A percentile compares a stretch with the other conserved stretches of the same genome.
Conservation (phyloP, 2,329 filamentous ascomycete genomes). For the Teratosphaeria gauchensis region DNA sequence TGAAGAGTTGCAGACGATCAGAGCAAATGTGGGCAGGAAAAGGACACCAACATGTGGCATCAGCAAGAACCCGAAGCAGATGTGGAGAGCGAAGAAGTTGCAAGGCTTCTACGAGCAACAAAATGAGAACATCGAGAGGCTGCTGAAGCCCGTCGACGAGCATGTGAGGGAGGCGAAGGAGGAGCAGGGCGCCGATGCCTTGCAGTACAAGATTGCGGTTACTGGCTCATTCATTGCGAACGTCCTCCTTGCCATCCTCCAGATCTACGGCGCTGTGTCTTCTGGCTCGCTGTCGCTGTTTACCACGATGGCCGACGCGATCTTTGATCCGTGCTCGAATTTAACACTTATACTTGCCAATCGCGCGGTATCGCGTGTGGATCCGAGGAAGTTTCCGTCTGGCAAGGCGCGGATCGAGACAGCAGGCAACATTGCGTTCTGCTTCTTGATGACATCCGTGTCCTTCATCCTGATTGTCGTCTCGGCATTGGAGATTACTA, state of each 20-base stretch:
- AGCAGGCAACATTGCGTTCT: constrained; percentile 91
- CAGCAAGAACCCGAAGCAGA: constrained; percentile 35
- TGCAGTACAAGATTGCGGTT: constrained; percentile 63
- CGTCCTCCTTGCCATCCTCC: constrained; percentile 64
- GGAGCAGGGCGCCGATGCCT: constrained; percentile 68
- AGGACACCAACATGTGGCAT: constrained; percentile 31
- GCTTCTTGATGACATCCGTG: constrained; percentile 89
- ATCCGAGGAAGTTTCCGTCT: constrained; percentile 76
- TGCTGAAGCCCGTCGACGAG: constrained; percentile 88
- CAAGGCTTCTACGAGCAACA: constrained; percentile 80
- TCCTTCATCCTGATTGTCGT: constrained; percentile 89
- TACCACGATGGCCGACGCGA: constrained; percentile 90
- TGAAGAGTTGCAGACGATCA: constrained; percentile 64
- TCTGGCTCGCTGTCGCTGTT: constrained; percentile 91
- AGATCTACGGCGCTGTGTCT: constrained; percentile 78
- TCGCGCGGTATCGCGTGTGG: constrained; percentile 79
- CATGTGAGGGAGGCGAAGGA: constrained; percentile 69
- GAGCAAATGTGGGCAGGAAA: constrained; percentile 71
- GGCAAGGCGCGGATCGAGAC: constrained; percentile 93
- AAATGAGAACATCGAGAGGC: constrained; percentile 84
- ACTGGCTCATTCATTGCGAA: constrained; percentile 68
- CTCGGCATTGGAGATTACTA: constrained; percentile 60
- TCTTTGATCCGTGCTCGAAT: constrained; percentile 74
- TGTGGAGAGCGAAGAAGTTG: constrained; percentile 47
- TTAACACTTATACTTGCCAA: constrained; percentile 77